Conservation (phyloP, 2,329 filamentous ascomycete genomes). For the Aspergillus chevalieri region DNA sequence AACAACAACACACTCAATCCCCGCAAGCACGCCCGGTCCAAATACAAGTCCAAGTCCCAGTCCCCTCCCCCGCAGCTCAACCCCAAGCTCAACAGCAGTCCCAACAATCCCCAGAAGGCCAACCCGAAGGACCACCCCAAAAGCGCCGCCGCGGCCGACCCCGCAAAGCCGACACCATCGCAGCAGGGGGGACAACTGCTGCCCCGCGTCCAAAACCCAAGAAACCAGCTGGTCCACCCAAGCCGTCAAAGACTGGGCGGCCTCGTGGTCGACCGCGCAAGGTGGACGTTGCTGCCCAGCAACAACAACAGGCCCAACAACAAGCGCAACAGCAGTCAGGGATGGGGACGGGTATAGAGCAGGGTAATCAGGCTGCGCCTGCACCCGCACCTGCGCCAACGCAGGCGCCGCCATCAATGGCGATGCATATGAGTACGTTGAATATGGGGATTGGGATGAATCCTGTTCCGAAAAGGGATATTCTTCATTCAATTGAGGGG, state of each 20-base stretch:
- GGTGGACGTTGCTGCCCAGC: neutral
- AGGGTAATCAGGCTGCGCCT: slow-evolving; percentile 3
- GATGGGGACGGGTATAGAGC: neutral
- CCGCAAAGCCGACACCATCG: slow-evolving; percentile 15
- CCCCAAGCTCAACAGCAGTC: slow-evolving; percentile 8
- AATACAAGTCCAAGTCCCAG: slow-evolving; percentile 3
- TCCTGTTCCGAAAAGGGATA: no score
- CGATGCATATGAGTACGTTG: no score
- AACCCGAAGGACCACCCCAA: slow-evolving; percentile 4
- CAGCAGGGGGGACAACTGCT: neutral
- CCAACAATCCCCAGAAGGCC: neutral
- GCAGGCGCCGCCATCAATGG: no score
- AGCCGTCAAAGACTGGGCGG: slow-evolving; percentile 17
- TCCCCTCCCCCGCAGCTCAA: slow-evolving; percentile 2
- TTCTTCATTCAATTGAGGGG: no score
- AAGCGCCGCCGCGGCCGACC: slow-evolving; percentile 21
- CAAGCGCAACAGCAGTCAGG: slow-evolving; percentile 4
- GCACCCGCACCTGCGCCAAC: slow-evolving; percentile 8
- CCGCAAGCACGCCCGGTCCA: neutral
- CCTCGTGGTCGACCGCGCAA: slow-evolving; percentile 30
- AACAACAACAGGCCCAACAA: neutral
- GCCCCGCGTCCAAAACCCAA: slow-evolving; percentile 14
- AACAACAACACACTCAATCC: neutral
- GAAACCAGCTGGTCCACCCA: slow-evolving; percentile 13
- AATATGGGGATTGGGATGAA: no score